Base-by-base conservation (phyloP, 257 asterid species). In the Przewalskia tangutica region DNA sequence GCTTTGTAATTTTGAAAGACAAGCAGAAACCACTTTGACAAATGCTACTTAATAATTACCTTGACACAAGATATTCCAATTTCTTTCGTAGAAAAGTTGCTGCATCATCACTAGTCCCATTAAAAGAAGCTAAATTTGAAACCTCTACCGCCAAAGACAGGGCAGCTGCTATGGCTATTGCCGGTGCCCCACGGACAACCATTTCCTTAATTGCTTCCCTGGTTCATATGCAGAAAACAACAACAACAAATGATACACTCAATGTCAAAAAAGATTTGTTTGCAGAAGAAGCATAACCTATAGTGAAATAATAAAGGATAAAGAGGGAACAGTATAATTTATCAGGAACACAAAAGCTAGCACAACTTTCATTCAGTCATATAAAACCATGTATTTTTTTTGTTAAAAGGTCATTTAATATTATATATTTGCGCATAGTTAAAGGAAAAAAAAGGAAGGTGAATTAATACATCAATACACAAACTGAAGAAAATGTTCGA, bases 171-270 rank as follows among this genome's bases (percentile, higher is more conserved):
- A 95, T 92, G 82, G 97, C 98, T 84, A 93, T 93, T 65, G 98
- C 97, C 67, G 98, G 98, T 66, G 98, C 98, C 73, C 98, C 98
- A 62, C 97, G 98, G 83, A 95, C 98, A 82, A 95, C 98, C 98
- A 93, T 95, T 75, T 91, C 97, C 88, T 84, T 86, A 89, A 93
- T 93, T 53, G 98, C 97, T 84, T 50, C 88, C 98, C 98, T 95
- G 87, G 80, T 73, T 32, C 64, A 64, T n/a, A 83, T 50, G 17
- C 23, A 64, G 17, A 50, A 17, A 53, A 8, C 46, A 70, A 38
- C 32, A 70, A 38, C 32, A 6, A 63, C 7, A 60, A 16, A 55
- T 66, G 68, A 65, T 1, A 53, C 2, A 51, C 34, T 18, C 7
- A 20, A 20, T 60, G 58, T 53, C 58, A 53, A 53, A 13, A 53